Conservation (phyloP, 352 stramenopile genomes). For the Pythium pyrilobum region DNA sequence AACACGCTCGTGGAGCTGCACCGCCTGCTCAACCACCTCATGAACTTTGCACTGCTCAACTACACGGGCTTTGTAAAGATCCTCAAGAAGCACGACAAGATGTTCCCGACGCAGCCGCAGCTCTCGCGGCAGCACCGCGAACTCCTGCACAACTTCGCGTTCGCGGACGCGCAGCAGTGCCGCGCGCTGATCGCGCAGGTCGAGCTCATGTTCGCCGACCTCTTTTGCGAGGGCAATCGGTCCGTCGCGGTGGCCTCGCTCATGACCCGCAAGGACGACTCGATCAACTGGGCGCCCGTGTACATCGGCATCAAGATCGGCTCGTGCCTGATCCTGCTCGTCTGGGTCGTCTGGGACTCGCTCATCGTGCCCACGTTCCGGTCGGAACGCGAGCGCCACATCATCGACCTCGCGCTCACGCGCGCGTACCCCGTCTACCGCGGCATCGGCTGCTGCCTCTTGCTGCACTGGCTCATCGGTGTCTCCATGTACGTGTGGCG, state of each 20-base stretch:
- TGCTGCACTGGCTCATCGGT: constrained; percentile 95
- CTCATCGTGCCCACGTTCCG: constrained; percentile 77
- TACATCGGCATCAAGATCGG: constrained; percentile 85
- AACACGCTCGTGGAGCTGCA: constrained; percentile 93
- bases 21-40: constrained; percentile 89
- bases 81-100: constrained; percentile 96
- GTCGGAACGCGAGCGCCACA: constrained; percentile 54
- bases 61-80: constrained; percentile 98
- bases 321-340: constrained; percentile 67
- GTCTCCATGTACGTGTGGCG: constrained; percentile 91
- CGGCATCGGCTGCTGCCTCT: constrained; percentile 91
- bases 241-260: constrained; percentile 71
- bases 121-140: constrained; percentile 32
- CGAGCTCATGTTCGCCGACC: constrained; percentile 64
- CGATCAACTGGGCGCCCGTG: constrained; percentile 75
- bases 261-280: constrained; percentile 71
- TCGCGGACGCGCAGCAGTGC: constrained; percentile 50
- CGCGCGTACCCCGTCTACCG: constrained; percentile 93
- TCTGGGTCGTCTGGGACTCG: constrained; percentile 96
- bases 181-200: constrained; percentile 45
- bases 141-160: constrained; percentile 50
- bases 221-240: constrained; percentile 71
- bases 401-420: constrained; percentile 74
- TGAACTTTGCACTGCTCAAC: constrained; percentile 97
- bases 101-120: constrained; percentile 38